Evolutionary conservation across 345 rosid species (phyloP).

Genomic region (Chamaenerion angustifolium): DNA sequence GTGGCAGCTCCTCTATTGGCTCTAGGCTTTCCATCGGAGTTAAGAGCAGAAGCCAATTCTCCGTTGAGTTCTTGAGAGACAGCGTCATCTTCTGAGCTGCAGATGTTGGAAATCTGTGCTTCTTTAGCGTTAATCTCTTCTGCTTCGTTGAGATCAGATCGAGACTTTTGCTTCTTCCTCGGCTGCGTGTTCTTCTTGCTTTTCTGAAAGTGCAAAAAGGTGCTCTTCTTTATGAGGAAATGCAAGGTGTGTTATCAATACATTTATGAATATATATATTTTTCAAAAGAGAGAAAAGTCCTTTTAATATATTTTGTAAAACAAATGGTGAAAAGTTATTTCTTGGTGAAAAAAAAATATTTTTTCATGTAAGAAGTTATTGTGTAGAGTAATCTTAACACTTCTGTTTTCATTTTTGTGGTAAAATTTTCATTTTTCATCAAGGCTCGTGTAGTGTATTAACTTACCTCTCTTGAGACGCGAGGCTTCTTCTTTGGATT

Average conservation of each 20-base stretch:
- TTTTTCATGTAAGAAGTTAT: too few species aligned
- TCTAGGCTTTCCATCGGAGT: conserved; percentile 49
- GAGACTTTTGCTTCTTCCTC: conserved; percentile 31
- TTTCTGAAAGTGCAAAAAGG: conserved; percentile 13
- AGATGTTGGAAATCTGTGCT: conserved; percentile 38
- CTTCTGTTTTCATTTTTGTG: too few species aligned
- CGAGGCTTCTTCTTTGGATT: conserved; percentile 23
- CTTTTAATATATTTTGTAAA: too few species aligned
- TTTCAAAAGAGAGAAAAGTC: too few species aligned
- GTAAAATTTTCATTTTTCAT: too few species aligned
- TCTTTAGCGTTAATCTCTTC: conserved; percentile 27
- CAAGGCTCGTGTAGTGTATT: too few species aligned
- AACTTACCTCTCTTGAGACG: conserved; percentile 26
- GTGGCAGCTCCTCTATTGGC: conserved; percentile 77
- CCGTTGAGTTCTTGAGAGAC: conserved; percentile 30
- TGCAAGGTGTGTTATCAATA: too few species aligned
- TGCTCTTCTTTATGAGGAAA: not conserved
- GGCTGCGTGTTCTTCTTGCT: conserved; percentile 15
- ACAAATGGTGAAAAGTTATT: too few species aligned
- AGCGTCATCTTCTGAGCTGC: conserved; percentile 52
- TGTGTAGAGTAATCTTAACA: too few species aligned
- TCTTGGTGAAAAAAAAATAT: too few species aligned
- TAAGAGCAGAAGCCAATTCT: conserved; percentile 22
- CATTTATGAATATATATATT: too few species aligned
- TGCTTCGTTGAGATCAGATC: conserved; percentile 19